Percentiles rank a stretch among this genome's conserved stretches.
Evolutionary conservation across 1,139 yeast genomes (phyloP).

Genomic region (Magnusiomyces paraingens): DNA sequence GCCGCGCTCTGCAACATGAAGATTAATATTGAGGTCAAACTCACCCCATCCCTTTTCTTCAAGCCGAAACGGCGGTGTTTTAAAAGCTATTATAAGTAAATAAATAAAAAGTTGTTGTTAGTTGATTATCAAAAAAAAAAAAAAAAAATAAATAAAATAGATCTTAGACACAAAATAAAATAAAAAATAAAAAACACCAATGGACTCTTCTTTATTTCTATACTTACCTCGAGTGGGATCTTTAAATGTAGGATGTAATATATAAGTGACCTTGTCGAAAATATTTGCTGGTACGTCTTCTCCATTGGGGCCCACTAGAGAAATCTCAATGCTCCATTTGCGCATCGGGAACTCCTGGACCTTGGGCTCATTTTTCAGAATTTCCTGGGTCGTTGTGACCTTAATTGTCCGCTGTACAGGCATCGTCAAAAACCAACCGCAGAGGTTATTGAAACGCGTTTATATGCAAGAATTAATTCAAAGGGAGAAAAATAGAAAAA

Average conservation of each 20-base stretch:
- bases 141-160: neutral
- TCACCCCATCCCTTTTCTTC: constrained; percentile 99
- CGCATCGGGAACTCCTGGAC: constrained; percentile 93
- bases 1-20: constrained; percentile 73
- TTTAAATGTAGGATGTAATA: constrained; percentile 89
- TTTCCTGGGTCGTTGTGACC: constrained; percentile 79
- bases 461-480: no score
- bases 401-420: constrained; percentile 79
- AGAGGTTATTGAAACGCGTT: no score
- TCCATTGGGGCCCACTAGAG: constrained; percentile 72
- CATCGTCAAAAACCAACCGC: constrained; percentile 8
- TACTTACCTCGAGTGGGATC: constrained; percentile 62
- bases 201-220: neutral
- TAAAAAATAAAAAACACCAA: neutral
- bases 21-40: constrained; percentile 76
- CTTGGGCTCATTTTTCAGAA: constrained; percentile 78
- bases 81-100: constrained; percentile 39
- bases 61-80: constrained; percentile 80
- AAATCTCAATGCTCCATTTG: constrained; percentile 78
- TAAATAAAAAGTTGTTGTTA: neutral
- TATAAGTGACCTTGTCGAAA: constrained; percentile 87
- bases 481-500: neutral
- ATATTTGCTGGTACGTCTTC: constrained; percentile 80
- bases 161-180: neutral
- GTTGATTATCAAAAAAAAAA: neutral